Conservation (phyloP, 768 basidiomycete species). For the Tylopilus sp. region DNA sequence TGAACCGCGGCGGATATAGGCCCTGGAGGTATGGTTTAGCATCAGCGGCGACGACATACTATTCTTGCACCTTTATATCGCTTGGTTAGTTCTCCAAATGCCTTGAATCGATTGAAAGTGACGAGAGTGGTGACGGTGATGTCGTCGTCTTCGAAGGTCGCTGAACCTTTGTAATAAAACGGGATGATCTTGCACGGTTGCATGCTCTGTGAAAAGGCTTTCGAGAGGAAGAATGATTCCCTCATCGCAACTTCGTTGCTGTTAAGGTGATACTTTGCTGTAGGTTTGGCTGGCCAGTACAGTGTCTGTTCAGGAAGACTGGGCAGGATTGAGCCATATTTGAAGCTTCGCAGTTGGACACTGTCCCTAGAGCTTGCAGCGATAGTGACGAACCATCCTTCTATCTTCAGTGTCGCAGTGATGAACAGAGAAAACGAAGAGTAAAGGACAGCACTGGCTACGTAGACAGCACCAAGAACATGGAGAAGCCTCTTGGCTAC, state of each 20-base stretch:
- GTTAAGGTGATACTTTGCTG: neutral
- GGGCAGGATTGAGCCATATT: neutral
- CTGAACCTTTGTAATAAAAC: constrained; percentile 72
- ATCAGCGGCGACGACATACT: neutral
- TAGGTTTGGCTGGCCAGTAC: constrained; percentile 17
- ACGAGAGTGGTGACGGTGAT: constrained; percentile 85
- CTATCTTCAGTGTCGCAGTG: constrained; percentile 5
- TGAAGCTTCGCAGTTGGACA: neutral
- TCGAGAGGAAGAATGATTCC: constrained; percentile 58
- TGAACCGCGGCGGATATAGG: constrained; percentile 86
- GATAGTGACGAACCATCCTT: constrained; percentile 3
- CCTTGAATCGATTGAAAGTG: constrained; percentile 73
- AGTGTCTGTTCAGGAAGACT: constrained; percentile 16
- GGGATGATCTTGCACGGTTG: constrained; percentile 75
- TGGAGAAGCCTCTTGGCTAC: constrained; percentile 14
- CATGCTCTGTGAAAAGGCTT: constrained; percentile 66
- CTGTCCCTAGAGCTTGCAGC: neutral
- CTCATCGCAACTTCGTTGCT: constrained; percentile 30
- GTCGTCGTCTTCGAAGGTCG: constrained; percentile 54
- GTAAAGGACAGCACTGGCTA: constrained; percentile 29
- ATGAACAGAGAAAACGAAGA: constrained; percentile 27
- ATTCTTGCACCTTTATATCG: constrained; percentile 63
- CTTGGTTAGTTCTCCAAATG: constrained; percentile 67
- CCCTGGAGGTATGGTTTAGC: constrained; percentile 39
- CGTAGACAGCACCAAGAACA: constrained; percentile 19